Conservation (phyloP, 495 filamentous ascomycete genomes). For the Neurospora sp. region DNA sequence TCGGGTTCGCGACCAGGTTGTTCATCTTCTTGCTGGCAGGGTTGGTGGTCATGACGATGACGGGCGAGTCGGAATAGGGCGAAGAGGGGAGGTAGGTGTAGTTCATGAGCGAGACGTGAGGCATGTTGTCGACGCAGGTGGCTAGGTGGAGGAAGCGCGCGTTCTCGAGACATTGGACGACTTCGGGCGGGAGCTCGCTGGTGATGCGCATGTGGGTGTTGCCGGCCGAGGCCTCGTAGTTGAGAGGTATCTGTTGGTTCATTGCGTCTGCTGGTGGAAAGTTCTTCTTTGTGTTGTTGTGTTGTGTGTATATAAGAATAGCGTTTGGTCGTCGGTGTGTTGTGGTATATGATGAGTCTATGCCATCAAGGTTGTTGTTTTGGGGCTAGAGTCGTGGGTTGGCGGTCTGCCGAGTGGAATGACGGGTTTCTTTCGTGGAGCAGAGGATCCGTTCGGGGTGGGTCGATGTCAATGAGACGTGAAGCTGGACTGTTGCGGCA, state of each 20-base stretch:
- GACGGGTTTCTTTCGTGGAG: neutral
- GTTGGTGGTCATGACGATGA: conserved; percentile 91
- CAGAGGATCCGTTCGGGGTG: neutral
- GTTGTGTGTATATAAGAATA: neutral
- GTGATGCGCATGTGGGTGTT: conserved; percentile 60
- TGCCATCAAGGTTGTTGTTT: neutral
- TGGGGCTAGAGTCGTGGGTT: neutral
- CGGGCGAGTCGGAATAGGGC: conserved; percentile 56
- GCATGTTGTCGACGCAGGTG: conserved; percentile 70
- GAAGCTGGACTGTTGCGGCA: neutral
- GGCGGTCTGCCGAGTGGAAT: neutral
- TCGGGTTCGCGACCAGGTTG: conserved; percentile 79
- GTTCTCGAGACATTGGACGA: conserved; percentile 84
- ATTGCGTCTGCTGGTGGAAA: conserved; percentile 11
- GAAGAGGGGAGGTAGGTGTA: conserved; percentile 91
- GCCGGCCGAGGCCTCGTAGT: conserved; percentile 64
- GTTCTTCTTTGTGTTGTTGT: neutral
- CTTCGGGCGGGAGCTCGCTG: conserved; percentile 64
- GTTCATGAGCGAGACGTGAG: conserved; percentile 97
- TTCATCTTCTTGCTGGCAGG: conserved; percentile 78
- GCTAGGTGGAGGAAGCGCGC: conserved; percentile 95
- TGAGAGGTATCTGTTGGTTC: conserved; percentile 51
- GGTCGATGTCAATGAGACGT: neutral
- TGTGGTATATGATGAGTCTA: neutral
- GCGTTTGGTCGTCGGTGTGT: neutral